Evolutionary conservation across 1,139 yeast species (phyloP).

Genomic region (Taphrina communis): DNA sequence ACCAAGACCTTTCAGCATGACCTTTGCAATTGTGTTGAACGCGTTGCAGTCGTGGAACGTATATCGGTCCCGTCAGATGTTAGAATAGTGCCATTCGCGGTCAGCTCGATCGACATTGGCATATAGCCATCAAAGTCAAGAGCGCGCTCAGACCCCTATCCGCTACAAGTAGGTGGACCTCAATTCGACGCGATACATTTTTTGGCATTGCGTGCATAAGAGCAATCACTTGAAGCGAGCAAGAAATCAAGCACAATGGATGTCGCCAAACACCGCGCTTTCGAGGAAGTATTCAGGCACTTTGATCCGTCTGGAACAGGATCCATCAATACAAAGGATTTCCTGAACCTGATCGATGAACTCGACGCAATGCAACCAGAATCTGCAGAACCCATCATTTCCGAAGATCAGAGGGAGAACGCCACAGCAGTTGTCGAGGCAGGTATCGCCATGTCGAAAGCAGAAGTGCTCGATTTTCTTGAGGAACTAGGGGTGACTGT

Average conservation of each 20-base stretch:
- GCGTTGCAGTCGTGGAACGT: too few relatives aligned
- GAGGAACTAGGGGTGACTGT: conserved; percentile 24
- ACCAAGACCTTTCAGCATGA: too few relatives aligned
- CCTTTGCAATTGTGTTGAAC: too few relatives aligned
- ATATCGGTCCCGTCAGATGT: too few relatives aligned
- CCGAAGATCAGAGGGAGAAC: conserved; percentile 18
- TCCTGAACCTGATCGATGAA: conserved; percentile 32
- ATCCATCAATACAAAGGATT: conserved; percentile 15
- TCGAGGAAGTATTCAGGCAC: conserved; percentile 21
- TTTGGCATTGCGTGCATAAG: too few relatives aligned
- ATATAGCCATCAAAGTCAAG: too few relatives aligned
- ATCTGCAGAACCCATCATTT: conserved; percentile 32
- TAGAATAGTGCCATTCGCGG: too few relatives aligned
- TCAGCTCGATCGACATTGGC: too few relatives aligned
- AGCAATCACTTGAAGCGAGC: too few relatives aligned
- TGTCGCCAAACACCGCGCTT: conserved; percentile 14
- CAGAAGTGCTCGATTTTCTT: conserved; percentile 15
- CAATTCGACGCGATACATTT: background rate
- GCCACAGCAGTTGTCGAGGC: conserved; percentile 30
- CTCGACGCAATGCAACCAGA: conserved; percentile 32
- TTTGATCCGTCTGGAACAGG: conserved; percentile 32
- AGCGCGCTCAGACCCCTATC: background rate
- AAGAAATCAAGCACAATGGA: background rate
- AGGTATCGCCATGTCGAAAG: conserved; percentile 28
- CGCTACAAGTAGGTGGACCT: background rate